Conservation (phyloP, 1,284 basidiomycete species). For the Fomitopsis betulina region DNA sequence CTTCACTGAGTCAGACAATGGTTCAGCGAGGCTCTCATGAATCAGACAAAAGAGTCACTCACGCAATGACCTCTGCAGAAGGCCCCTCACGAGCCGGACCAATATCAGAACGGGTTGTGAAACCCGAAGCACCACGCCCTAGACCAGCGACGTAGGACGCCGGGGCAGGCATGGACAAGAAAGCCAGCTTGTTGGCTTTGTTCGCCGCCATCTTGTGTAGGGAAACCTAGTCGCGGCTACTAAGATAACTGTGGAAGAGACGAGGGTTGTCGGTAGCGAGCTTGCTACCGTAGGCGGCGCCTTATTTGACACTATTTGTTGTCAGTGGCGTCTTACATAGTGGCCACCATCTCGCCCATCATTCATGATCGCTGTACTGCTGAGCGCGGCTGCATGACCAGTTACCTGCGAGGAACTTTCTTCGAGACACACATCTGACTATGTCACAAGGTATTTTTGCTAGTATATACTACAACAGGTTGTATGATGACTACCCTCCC, state of each 20-base stretch:
- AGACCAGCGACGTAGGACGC: conserved; percentile 96
- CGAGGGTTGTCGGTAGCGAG: not conserved
- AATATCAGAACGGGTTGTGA: conserved; percentile 98
- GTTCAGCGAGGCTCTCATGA: not conserved
- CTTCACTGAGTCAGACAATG: conserved; percentile 47
- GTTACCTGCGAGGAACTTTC: no score
- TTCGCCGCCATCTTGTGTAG: conserved; percentile 37
- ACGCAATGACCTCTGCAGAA: conserved; percentile 85
- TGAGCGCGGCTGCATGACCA: no score
- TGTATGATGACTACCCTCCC: no score
- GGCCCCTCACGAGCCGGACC: conserved; percentile 95
- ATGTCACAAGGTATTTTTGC: no score
- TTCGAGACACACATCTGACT: no score
- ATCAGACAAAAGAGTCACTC: conserved; percentile 26
- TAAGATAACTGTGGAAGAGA: not conserved
- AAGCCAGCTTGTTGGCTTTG: conserved; percentile 74
- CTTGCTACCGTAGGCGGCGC: not conserved
- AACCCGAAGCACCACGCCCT: conserved; percentile 94
- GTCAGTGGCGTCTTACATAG: no score
- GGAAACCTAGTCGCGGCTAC: no score
- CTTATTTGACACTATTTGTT: not conserved
- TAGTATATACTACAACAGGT: no score
- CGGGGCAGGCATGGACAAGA: conserved; percentile 84
- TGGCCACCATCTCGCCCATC: no score
- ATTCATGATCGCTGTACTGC: no score